Evolutionary conservation across 2,329 filamentous ascomycete genomes (phyloP), one percentile per base, ranked within the genome.

Genomic region (Xylariales sp.): DNA sequence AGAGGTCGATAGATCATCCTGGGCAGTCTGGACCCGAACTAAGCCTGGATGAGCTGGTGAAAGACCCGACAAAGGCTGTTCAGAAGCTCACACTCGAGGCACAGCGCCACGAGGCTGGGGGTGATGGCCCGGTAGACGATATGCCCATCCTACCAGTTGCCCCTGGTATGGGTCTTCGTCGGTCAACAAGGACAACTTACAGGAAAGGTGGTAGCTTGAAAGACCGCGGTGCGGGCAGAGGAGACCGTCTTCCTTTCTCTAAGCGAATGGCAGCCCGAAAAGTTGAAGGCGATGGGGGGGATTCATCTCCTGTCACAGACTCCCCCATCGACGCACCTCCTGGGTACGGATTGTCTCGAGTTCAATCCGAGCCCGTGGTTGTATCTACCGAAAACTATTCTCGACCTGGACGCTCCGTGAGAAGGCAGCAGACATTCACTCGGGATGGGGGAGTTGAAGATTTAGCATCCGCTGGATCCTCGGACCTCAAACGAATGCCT

Each of bases 121-220:
- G 65, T 37, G 62, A 72, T 52, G 47, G 61, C 53, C 50, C 61
- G 17, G 50, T 53, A 50, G 86, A 88, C 28, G 91, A 97, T 56
- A 83, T 85, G 67, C 89, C 90, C 6, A 95, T 97, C 46, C 67
- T 97, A 29, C 86, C 89, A 2, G 77, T 84, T 40, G 81, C 84
- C 15, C 81, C 81, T 2, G 88, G 88, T 4, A 81, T 84, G 60
- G 87, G 88, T 21, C 67, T 98, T 33, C 84, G 93, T 50, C 79
- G 93, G 44, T 96, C 93, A 11, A 98, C 89, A 15, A 78, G 88
- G 38, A 98, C 93, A 5, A 91, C 87, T 18, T 97, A 97, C 60
- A 74, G 90, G 52, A 88, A 81, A 51, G 74, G 87, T 41, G 90
- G 90, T 23, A 96, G 90, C 65, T 61, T 95, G 45, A 91, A 86